Conservation (phyloP, 169 alveolate species). For the Plasmodium inui region DNA sequence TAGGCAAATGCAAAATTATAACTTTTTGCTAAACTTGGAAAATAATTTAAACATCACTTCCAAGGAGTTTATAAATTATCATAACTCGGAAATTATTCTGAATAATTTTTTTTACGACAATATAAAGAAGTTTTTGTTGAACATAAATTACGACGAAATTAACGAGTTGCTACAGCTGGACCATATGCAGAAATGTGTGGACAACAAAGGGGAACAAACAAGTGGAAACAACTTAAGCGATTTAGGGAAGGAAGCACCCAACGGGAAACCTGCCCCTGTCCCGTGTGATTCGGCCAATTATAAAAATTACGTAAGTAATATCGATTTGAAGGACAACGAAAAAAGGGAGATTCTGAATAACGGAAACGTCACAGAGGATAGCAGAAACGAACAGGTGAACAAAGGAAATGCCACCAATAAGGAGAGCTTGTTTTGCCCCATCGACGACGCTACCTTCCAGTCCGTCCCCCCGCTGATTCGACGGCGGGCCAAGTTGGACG, state of each 20-base stretch:
- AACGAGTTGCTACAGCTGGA: slow-evolving; percentile 21
- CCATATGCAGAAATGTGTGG: slow-evolving; percentile 17
- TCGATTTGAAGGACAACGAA: slow-evolving; percentile 1
- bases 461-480: slow-evolving; percentile 80
- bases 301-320: neutral
- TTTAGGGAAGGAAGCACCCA: neutral
- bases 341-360: neutral
- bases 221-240: neutral
- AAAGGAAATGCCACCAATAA: neutral
- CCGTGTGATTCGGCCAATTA: neutral
- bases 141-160: slow-evolving; percentile 56
- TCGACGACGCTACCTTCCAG: slow-evolving; percentile 79
- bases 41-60: slow-evolving; percentile 49
- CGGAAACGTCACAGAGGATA: slow-evolving; percentile 1
- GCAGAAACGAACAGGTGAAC: slow-evolving; percentile 18
- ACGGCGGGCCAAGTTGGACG: slow-evolving; percentile 83
- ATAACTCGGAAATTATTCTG: slow-evolving; percentile 37
- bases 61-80: slow-evolving; percentile 36
- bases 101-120: slow-evolving; percentile 52
- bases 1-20: slow-evolving; percentile 74
- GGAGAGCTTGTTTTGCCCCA: slow-evolving; percentile 28
- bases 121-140: slow-evolving; percentile 45
- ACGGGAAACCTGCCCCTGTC: neutral
- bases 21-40: slow-evolving; percentile 48
- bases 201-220: neutral